phyloP scores from a whole-genome alignment of 306 rosid species.

The Chamaecrista fasciculata region DNA sequence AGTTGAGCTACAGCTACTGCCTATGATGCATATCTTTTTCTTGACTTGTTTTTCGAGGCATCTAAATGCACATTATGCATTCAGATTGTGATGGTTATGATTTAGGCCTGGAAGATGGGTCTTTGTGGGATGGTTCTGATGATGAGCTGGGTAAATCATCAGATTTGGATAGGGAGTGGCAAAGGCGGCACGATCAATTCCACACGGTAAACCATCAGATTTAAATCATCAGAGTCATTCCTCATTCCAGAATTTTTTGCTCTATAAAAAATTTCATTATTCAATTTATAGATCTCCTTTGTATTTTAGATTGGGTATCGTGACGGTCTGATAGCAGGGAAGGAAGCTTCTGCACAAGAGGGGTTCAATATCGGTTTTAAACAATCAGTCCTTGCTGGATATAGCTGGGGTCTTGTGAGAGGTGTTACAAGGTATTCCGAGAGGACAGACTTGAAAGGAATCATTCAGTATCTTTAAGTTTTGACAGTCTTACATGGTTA shows the following conservation, averaged over 20 bases:
- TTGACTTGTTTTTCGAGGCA: constrained; percentile 8
- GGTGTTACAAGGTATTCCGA: constrained; percentile 70
- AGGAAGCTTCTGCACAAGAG: constrained; percentile 84
- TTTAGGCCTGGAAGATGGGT: constrained; percentile 27
- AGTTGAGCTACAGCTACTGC: not conserved
- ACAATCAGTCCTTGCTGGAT: constrained; percentile 60
- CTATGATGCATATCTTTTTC: constrained; percentile 1
- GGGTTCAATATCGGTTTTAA: constrained; percentile 84
- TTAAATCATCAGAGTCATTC: constrained; percentile 7
- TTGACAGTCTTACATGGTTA: not conserved
- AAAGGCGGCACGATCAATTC: constrained; percentile 62
- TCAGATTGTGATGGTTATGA: constrained; percentile 47
- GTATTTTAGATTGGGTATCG: constrained; percentile 69
- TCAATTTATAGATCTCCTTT: not conserved
- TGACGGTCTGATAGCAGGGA: constrained; percentile 73
- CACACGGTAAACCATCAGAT: constrained; percentile 73
- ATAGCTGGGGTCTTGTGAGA: constrained; percentile 76
- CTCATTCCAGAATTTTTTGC: constrained; percentile 16
- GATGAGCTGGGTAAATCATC: constrained; percentile 43
- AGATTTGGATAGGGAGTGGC: constrained; percentile 76
- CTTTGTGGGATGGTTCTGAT: constrained; percentile 47
- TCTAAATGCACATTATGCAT: constrained; percentile 23
- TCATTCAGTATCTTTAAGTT: constrained; percentile 11
- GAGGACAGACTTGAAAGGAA: not conserved
- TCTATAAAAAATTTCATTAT: not conserved